These are phyloP conservation scores for Nemania sp. DNA, from an alignment of 2,329 filamentous ascomycete species.

Conservation along the genomic window DNA sequence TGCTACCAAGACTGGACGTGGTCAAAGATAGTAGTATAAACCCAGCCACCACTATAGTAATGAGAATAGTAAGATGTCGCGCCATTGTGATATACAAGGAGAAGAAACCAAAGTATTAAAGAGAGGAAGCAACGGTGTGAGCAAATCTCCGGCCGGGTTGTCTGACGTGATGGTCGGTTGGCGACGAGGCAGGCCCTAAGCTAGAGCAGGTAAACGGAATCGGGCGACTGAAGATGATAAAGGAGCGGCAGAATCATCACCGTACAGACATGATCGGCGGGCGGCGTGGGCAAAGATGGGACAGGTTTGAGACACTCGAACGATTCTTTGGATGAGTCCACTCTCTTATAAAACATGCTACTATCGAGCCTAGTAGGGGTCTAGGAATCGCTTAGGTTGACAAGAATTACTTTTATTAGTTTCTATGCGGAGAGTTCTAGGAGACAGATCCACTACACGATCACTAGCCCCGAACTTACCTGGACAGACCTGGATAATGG, in stretches of 20 bases:
- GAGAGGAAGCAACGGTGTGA: neutral
- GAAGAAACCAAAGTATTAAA: neutral
- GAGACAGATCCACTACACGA: neutral
- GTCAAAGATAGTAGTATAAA: slow-evolving; percentile 70
- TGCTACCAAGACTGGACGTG: slow-evolving; percentile 59
- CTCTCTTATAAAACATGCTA: slow-evolving; percentile 15
- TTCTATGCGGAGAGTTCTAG: slow-evolving; percentile 11
- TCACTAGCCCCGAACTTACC: neutral
- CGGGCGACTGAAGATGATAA: slow-evolving; percentile 21
- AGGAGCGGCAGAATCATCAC: slow-evolving; percentile 35
- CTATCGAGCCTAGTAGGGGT: neutral
- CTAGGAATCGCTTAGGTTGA: neutral
- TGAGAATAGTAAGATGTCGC: slow-evolving; percentile 65
- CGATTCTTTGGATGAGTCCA: slow-evolving; percentile 23
- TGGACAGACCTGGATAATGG: neutral
- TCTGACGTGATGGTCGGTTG: neutral
- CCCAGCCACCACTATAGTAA: slow-evolving; percentile 66
- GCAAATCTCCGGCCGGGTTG: neutral
- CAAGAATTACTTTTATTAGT: slow-evolving; percentile 14
- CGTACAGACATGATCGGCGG: slow-evolving; percentile 22
- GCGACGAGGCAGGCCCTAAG: neutral
- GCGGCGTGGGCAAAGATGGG: slow-evolving; percentile 19
- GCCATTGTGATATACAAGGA: slow-evolving; percentile 57
- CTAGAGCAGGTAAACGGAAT: slow-evolving; percentile 3
- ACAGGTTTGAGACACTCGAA: slow-evolving; percentile 27